phyloP scores from a whole-genome alignment of 768 basidiomycete genomes.

The Mycena amicta region DNA sequence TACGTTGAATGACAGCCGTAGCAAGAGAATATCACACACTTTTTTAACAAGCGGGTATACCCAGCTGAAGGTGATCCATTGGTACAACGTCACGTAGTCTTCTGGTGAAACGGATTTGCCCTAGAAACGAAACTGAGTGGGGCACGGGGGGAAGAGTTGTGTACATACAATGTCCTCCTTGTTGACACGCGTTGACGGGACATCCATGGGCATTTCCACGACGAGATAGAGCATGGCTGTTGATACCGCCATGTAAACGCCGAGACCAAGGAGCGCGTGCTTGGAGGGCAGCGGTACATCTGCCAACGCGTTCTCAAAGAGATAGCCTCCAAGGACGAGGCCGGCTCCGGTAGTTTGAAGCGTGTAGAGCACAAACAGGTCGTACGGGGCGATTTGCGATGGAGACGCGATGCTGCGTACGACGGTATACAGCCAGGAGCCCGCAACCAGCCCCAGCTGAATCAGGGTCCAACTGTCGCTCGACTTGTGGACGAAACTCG shows the following conservation, averaged over 20 bases:
- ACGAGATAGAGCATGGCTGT: conserved; percentile 47
- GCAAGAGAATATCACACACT: conserved; percentile 29
- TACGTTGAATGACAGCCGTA: not conserved
- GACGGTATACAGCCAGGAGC: conserved; percentile 71
- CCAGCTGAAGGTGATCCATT: conserved; percentile 76
- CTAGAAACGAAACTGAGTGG: too few species aligned
- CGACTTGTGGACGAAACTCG: conserved; percentile 34
- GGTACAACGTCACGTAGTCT: conserved; percentile 72
- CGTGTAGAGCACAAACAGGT: conserved; percentile 62
- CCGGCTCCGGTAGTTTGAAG: conserved; percentile 46
- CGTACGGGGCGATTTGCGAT: conserved; percentile 58
- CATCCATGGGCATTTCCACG: conserved; percentile 63
- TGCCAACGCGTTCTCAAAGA: conserved; percentile 53
- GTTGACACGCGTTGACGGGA: conserved; percentile 56
- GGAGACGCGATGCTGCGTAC: conserved; percentile 56
- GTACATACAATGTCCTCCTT: conserved; percentile 56
- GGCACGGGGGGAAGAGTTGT: too few species aligned
- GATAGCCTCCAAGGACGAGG: conserved; percentile 52
- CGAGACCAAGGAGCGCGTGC: conserved; percentile 28
- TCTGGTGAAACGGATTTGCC: conserved; percentile 44
- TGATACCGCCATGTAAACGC: conserved; percentile 47
- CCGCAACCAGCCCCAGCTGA: conserved; percentile 48
- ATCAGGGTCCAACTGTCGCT: conserved; percentile 33
- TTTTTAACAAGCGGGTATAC: conserved; percentile 62
- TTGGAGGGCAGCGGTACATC: conserved; percentile 43